These are phyloP conservation scores for Coemansia sp. DNA, from an alignment of 192 early-diverging fungal genomes.

Conservation along the genomic window DNA sequence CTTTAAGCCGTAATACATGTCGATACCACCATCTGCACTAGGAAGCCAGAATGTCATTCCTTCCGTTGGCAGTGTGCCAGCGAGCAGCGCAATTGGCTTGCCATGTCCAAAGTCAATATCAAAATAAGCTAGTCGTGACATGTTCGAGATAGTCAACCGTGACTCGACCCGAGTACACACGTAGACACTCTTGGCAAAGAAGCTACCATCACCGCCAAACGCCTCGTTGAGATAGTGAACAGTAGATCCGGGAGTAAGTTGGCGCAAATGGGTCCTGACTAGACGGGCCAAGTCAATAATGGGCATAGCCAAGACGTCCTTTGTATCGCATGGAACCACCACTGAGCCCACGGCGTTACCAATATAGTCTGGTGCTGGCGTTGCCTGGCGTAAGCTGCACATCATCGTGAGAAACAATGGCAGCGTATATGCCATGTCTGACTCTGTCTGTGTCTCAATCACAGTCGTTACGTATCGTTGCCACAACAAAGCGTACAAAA, in stretches of 20 bases:
- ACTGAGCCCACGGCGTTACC: constrained; percentile 34
- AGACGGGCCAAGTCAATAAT: background rate
- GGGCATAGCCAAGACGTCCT: constrained; percentile 5
- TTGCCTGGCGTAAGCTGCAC: constrained; percentile 19
- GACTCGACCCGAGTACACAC: constrained; percentile 12
- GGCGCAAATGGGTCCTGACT: background rate
- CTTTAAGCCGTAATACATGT: background rate
- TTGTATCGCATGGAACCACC: constrained; percentile 10
- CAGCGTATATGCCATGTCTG: background rate
- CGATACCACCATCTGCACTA: constrained; percentile 22
- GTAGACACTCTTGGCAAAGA: constrained; percentile 14
- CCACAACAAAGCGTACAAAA: constrained; percentile 4
- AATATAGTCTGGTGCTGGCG: constrained; percentile 23
- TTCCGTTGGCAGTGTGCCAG: background rate
- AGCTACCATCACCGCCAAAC: constrained; percentile 7
- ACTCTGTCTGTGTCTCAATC: background rate
- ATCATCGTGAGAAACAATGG: constrained; percentile 27
- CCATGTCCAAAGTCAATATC: constrained; percentile 30
- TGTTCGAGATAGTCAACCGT: constrained; percentile 28
- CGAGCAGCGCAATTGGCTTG: background rate
- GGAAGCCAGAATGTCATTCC: constrained; percentile 27
- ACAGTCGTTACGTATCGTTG: background rate
- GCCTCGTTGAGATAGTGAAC: constrained; percentile 3
- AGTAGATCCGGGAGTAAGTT: background rate
- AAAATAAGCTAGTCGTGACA: constrained; percentile 28